Evolutionary conservation across 2,329 filamentous ascomycete species (phyloP).

Genomic region (Penicillium italicum): DNA sequence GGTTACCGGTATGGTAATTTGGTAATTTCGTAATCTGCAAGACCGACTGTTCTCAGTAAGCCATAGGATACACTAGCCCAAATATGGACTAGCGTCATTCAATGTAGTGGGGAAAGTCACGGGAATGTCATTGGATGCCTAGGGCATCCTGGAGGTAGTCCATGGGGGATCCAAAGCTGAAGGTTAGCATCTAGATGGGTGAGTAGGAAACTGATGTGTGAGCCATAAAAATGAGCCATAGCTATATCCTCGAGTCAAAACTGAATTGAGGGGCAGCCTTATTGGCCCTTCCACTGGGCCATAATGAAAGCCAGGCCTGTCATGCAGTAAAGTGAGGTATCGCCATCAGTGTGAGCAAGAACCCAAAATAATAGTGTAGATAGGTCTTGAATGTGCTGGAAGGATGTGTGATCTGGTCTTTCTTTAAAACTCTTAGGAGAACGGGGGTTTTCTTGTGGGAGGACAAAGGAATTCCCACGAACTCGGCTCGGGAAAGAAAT

Average conservation of each 20-base stretch:
- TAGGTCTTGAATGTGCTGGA: neutral
- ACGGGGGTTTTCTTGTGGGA: neutral
- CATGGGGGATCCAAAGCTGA: neutral
- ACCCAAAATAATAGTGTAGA: neutral
- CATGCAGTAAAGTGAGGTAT: neutral
- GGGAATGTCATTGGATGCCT: slow-evolving; percentile 7
- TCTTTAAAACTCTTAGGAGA: neutral
- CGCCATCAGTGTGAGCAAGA: neutral
- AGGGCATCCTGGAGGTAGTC: neutral
- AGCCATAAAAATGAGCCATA: neutral
- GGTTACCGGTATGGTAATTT: slow-evolving; percentile 5
- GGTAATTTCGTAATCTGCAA: slow-evolving; percentile 2
- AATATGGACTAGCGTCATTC: neutral
- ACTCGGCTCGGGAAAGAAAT: neutral
- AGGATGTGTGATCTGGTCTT: neutral
- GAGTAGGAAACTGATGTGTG: neutral
- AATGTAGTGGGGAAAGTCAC: slow-evolving; percentile 1
- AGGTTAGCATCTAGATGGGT: slow-evolving; percentile 8
- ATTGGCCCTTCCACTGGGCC: neutral
- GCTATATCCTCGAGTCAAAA: neutral
- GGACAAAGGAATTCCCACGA: neutral
- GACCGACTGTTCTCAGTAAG: slow-evolving; percentile 5
- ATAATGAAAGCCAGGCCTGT: neutral
- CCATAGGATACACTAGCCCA: neutral
- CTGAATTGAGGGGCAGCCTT: neutral